phyloP scores from a whole-genome alignment of 495 filamentous ascomycete species.

The Tetracladium setigerum region DNA sequence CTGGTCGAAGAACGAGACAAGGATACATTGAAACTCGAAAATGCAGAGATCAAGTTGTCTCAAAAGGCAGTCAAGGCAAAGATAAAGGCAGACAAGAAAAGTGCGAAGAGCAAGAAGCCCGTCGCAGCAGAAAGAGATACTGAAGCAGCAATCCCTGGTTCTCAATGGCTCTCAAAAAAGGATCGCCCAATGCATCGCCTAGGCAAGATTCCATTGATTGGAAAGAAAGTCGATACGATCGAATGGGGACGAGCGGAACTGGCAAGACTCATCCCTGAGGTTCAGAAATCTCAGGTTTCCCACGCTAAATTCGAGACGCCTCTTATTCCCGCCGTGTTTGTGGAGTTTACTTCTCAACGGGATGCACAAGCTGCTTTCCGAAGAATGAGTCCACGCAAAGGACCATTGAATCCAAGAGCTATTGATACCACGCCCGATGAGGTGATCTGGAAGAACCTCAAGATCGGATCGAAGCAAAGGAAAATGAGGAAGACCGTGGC shows the following conservation, averaged over 20 bases:
- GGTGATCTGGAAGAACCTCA: constrained; percentile 82
- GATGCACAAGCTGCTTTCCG: constrained; percentile 83
- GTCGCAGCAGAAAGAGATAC: constrained; percentile 47
- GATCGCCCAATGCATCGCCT: constrained; percentile 80
- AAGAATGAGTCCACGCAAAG: constrained; percentile 75
- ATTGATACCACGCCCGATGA: constrained; percentile 77
- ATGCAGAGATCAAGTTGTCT: constrained; percentile 80
- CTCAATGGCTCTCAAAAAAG: constrained; percentile 67
- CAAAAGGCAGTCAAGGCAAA: constrained; percentile 71
- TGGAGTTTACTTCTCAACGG: constrained; percentile 74
- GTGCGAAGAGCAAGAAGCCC: constrained; percentile 21
- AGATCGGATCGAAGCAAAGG: constrained; percentile 79
- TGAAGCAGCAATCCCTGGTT: constrained; percentile 59
- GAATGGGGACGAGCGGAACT: constrained; percentile 85
- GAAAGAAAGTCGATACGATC: constrained; percentile 93
- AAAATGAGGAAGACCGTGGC: constrained; percentile 62
- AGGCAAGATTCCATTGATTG: constrained; percentile 62
- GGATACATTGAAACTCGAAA: constrained; percentile 80
- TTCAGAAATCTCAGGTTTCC: constrained; percentile 64
- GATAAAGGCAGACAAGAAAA: constrained; percentile 66
- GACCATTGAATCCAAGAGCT: constrained; percentile 78
- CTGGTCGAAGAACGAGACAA: constrained; percentile 78
- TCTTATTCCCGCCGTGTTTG: constrained; percentile 69
- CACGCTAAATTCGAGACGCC: constrained; percentile 62
- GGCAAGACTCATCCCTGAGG: constrained; percentile 67